Base-by-base conservation (phyloP, 2,329 filamentous ascomycete genomes). In the Cladosporium sp. region DNA sequence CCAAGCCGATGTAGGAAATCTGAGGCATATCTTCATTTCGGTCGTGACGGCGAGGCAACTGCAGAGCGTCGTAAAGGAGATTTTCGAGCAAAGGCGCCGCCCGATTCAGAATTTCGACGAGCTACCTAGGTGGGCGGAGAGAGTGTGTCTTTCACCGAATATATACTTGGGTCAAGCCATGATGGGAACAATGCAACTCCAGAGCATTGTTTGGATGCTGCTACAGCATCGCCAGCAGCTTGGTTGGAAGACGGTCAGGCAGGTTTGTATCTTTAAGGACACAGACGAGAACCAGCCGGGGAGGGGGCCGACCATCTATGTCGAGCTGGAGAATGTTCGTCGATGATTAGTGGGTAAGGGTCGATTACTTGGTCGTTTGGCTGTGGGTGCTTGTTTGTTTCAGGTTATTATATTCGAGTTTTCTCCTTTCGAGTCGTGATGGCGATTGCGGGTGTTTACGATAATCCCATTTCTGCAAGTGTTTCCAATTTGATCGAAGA, bases 151-250 rank as follows among this genome's bases (percentile, higher is more conserved):
- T 13, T 13, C 32, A 15, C 32, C 8, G 27, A 9, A 27, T 9
- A 16, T 3, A 11, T 4, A 43, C 32, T 25, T 13, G 33, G 16
- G 41, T 33, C 9, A 33, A 29, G 3, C 15, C 7, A 2, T 33
- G 32, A 13, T 33, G 4, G 39, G n/a, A 8, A 27, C 22, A 8
- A 22, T 30, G 13, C 39, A 42, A 18, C 7, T 42, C 6, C 15
- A 42, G 11, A n/a, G n/a, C 13, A 30, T 42, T 15, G 29, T 27
- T 15, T 42, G 39, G 39, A 42, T 42, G 39, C 39, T 42, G 7
- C 7, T 42, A 5, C 39, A 42, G 39, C 39, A 42, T n/a, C 39
- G 39, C 22, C n/a, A 18, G 25, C n/a, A 30, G 11, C 25, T 42
- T 7, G 25, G 39, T n/a, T 2, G 3, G 15, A 42, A 42, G 18